Base-by-base conservation (phyloP, 805 yeast genomes). In the Kazachstania kunashirensis region DNA sequence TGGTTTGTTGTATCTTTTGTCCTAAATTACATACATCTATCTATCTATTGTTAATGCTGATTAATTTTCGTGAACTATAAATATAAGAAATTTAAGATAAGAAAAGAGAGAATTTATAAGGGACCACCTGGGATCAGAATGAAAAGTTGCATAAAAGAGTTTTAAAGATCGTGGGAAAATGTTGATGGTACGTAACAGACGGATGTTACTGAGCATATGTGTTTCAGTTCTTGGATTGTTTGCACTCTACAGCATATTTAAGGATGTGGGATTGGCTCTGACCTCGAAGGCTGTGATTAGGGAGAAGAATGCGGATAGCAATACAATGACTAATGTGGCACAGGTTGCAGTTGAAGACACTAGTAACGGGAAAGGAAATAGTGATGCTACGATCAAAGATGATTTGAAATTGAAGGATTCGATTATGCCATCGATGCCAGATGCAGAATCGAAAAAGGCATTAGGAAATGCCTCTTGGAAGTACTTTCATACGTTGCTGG, bases 341-440 rank as follows among this genome's bases (percentile, higher is more conserved):
- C 10, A 16, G 8, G 24, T 16, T 12, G 24, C 31, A 21, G 33
- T 26, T 13, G 33, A 27, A 6, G 24, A 20, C 6, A 26, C 23
- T 4, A 23, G 13, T n/a, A 16, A 9, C 13, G 18, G 21, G 15
- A 26, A 25, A 20, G 17, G 26, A 24, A 24, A 29, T 13, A 23
- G n/a, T 13, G 12, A 13, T 26, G 33, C 24, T 10, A 31, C 24
- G 26, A 29, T 23, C 12, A 27, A 36, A 19, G 41, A 42, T 11
- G 17, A 16, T 9, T 10, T 27, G 25, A 36, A 37, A 29, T 25
- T 29, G 9, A 27, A 25, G 5, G 24, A 34, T 24, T 11, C 86
- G 2, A 86, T 86, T 52, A 92, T 92, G 98, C 95, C 95, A 6
- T 74, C 84, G 47, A 86, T 92, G 95, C 82, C 82, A 12, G 89